Percentiles rank a stretch among this genome's conserved stretches.
Evolutionary conservation across 495 filamentous ascomycete species (phyloP).

Genomic region (Penicillium alfredii): DNA sequence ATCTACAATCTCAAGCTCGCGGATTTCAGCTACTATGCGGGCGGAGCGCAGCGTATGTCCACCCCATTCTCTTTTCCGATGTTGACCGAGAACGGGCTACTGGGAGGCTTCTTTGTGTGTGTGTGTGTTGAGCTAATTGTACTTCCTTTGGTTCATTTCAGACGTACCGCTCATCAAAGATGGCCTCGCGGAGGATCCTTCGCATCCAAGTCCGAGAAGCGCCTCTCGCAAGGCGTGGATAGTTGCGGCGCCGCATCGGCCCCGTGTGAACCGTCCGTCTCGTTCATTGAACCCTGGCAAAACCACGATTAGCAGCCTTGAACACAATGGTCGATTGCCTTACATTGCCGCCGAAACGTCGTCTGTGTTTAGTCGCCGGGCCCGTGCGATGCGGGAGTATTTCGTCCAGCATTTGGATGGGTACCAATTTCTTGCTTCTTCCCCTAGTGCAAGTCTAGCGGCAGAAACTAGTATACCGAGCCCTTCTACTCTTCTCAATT

Average conservation of each 20-base stretch:
- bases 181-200: constrained; percentile 5
- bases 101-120: neutral
- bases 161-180: constrained; percentile 23
- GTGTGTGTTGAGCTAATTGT: constrained; percentile 1
- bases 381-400: constrained; percentile 32
- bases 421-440: constrained; percentile 20
- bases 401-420: constrained; percentile 30
- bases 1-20: constrained; percentile 26
- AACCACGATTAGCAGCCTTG: too few relatives aligned
- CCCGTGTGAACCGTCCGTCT: constrained; percentile 11
- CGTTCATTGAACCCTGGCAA: constrained; percentile 8
- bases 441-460: constrained; percentile 17
- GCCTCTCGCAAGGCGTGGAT: constrained; percentile 14
- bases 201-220: constrained; percentile 4
- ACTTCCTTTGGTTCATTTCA: too few relatives aligned
- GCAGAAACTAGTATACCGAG: constrained; percentile 7
- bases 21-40: constrained; percentile 23
- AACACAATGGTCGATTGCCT: constrained; percentile 17
- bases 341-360: constrained; percentile 19
- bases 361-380: constrained; percentile 27
- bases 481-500: constrained; percentile 15
- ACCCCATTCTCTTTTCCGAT: neutral
- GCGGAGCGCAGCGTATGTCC: constrained; percentile 30
- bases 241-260: constrained; percentile 7
- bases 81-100: too few relatives aligned